A percentile compares a stretch with the other conserved stretches of the same genome.
Evolutionary conservation across 78 protist species (phyloP).

Genomic region (Planoprotostelium fungivorum): DNA sequence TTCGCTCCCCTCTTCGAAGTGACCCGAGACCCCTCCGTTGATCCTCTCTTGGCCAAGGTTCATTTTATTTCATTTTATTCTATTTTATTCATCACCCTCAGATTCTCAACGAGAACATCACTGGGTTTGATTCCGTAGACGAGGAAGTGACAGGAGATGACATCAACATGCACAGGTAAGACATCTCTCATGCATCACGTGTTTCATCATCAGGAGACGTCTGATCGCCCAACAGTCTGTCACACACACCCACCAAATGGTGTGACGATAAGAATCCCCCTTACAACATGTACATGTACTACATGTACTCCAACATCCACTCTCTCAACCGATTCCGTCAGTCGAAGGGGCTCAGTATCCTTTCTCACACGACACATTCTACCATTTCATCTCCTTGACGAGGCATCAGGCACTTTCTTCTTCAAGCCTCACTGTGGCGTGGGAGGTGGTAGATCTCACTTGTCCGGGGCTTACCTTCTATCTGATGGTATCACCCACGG

Average conservation of each 20-base stretch:
- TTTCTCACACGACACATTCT: neutral
- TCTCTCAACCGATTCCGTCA: constrained; percentile 80
- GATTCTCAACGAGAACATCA: constrained; percentile 68
- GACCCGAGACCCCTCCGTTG: constrained; percentile 71
- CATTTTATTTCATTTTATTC: neutral
- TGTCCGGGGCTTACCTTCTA: constrained; percentile 73
- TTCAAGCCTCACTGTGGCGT: constrained; percentile 97
- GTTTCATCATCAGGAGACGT: constrained; percentile 74
- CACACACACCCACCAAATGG: neutral
- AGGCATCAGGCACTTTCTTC: constrained; percentile 58
- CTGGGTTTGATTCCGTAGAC: constrained; percentile 96
- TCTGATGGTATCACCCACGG: constrained; percentile 94
- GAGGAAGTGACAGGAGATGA: constrained; percentile 89
- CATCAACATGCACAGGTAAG: constrained; percentile 1
- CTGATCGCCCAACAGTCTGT: neutral
- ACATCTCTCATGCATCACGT: constrained; percentile 34
- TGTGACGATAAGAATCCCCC: constrained; percentile 83
- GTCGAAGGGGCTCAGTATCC: constrained; percentile 39
- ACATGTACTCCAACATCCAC: constrained; percentile 88
- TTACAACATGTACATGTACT: constrained; percentile 87
- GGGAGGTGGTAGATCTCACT: constrained; percentile 81
- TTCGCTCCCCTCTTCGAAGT: constrained; percentile 97
- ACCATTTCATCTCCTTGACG: constrained; percentile 8
- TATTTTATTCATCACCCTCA: constrained; percentile 23
- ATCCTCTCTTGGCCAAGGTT: constrained; percentile 38